Evolutionary conservation across 2,329 filamentous ascomycete genomes (phyloP), one percentile per base, ranked within the genome.

Genomic region (Colletotrichum australisinense): DNA sequence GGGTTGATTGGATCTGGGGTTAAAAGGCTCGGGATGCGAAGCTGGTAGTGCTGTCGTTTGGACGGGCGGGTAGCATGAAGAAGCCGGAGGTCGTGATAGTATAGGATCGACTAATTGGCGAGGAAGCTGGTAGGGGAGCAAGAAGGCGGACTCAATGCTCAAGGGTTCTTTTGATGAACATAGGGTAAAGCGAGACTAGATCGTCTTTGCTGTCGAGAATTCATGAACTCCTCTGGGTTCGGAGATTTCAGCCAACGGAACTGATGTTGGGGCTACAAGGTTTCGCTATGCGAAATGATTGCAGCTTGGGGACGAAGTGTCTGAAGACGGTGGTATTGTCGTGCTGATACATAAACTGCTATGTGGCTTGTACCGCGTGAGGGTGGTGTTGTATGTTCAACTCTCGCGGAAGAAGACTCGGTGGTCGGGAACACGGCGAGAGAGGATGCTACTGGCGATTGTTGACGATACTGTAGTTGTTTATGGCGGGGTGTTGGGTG

Each of bases 331-430:
- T 91, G 91, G 91, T 91, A 83, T 89, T 84, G 92, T 93, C 93
- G 94, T 94, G 93, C 94, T 95, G 95, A 98, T 97, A 97, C 95
- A 97, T 97, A 97, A 94, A 97, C 95, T 93, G 74, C 74, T 75
- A 42, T 68, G 69, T 75, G 73, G 42, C 52, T 35, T 64, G 63
- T 73, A 73, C 69, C 67, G 67, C 52, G 57, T 72, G 53, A 75
- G 66, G 66, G 69, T 72, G 62, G 69, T 59, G 65, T 67, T 74
- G 59, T 74, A 53, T 58, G 57, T 57, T 63, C 67, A 52, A 74
- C 72, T 72, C 72, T 71, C 62, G 67, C 68, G 72, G 65, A 46
- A 63, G 58, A 57, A 38, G 70, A 65, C 67, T 73, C 70, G 46
- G 67, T 59, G 63, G 69, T 64, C 70, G 73, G 58, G 35, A 57